phyloP scores from a whole-genome alignment of 2,329 filamentous ascomycete species.

The Pyrenochaeta sp. region DNA sequence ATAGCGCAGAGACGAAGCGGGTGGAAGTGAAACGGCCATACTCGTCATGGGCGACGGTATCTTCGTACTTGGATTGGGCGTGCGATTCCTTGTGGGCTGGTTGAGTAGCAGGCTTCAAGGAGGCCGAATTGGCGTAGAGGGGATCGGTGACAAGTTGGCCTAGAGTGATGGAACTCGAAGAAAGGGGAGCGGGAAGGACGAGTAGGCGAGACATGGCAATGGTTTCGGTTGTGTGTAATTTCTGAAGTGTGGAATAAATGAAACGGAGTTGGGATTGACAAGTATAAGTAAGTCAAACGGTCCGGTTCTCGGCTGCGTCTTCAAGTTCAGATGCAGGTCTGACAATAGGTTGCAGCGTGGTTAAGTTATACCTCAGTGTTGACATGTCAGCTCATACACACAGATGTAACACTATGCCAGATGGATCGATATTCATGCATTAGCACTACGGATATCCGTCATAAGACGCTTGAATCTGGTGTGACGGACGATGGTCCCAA shows the following conservation, averaged over 20 bases:
- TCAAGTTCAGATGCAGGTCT: background rate
- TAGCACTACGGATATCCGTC: constrained; percentile 3
- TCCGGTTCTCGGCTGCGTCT: background rate
- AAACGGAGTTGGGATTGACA: constrained; percentile 3
- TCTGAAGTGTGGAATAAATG: background rate
- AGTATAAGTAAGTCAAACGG: constrained; percentile 5
- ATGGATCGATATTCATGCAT: constrained; percentile 8
- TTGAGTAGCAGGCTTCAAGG: constrained; percentile 18
- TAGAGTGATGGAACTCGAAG: constrained; percentile 26
- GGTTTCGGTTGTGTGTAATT: background rate
- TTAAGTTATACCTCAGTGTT: constrained; percentile 6
- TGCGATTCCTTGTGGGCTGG: constrained; percentile 11
- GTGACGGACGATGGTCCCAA: constrained; percentile 5
- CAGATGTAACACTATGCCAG: constrained; percentile 1
- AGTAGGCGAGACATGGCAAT: constrained; percentile 29
- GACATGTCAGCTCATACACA: constrained; percentile 7
- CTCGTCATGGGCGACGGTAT: constrained; percentile 26
- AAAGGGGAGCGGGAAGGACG: constrained; percentile 32
- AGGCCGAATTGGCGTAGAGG: constrained; percentile 19
- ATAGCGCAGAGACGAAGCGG: constrained; percentile 13
- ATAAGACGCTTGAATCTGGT: constrained; percentile 5
- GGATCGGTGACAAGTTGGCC: constrained; percentile 41
- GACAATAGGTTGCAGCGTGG: background rate
- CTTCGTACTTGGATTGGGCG: constrained; percentile 20
- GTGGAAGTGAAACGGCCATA: constrained; percentile 25